Evolutionary conservation across 257 asterid genomes (phyloP).

Genomic region (Orobanche coerulescens): DNA sequence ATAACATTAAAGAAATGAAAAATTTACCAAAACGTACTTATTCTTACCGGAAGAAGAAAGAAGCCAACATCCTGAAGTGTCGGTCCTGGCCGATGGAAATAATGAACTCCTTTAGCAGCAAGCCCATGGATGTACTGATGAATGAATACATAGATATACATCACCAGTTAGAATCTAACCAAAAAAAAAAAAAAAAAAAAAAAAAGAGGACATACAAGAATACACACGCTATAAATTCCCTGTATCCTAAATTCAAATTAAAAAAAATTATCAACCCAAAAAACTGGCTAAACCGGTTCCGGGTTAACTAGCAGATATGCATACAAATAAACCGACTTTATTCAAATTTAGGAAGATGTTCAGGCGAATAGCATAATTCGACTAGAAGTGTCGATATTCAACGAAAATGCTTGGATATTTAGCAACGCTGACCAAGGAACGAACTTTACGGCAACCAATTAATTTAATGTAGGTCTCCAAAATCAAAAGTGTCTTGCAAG

Average conservation of each 20-base stretch:
- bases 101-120: conserved; percentile 75
- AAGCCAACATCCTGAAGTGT: conserved; percentile 63
- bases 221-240: no score
- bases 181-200: background rate
- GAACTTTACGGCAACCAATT: background rate
- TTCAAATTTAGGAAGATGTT: no score
- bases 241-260: no score
- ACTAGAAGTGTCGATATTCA: background rate
- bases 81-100: conserved; percentile 70
- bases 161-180: conserved; percentile 15
- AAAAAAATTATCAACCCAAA: no score
- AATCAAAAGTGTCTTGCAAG: background rate
- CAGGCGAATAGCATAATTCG: no score
- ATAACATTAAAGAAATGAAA: background rate
- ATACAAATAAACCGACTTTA: no score
- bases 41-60: conserved; percentile 76
- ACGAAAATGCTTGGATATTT: background rate
- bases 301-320: no score
- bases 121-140: conserved; percentile 65
- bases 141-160: background rate
- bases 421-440: background rate
- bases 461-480: background rate
- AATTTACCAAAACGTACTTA: background rate
- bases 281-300: no score
- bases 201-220: background rate